Percentiles rank a stretch among this genome's conserved stretches.
These are phyloP conservation scores for Citeromyces matritensis DNA, from an alignment of 805 yeast genomes.

Conservation along the genomic window DNA sequence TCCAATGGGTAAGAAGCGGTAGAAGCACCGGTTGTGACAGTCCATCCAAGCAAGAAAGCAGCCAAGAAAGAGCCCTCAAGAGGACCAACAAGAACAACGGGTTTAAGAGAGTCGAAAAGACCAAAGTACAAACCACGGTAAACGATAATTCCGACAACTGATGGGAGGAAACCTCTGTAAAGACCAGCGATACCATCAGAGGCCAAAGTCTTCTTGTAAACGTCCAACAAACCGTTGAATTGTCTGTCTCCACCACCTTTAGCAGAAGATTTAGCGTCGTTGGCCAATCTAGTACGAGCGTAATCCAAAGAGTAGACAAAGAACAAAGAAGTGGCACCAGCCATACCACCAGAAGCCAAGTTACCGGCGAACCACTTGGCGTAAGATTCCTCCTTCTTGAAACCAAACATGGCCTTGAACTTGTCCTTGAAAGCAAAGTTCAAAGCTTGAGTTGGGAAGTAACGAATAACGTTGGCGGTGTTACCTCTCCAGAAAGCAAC, in stretches of 20 bases:
- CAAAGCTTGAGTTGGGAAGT: constrained; percentile 98
- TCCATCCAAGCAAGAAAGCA: constrained; percentile 94
- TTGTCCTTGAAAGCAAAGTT: constrained; percentile 98
- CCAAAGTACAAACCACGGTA: constrained; percentile 99
- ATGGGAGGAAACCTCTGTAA: constrained; percentile 98
- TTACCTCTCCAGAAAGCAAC: constrained; percentile 98
- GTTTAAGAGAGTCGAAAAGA: constrained; percentile 93
- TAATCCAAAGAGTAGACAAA: constrained; percentile 95
- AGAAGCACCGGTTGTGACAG: constrained; percentile 96
- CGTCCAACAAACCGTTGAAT: constrained; percentile 95
- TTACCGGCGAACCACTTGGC: constrained; percentile 93
- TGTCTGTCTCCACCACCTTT: constrained; percentile 83
- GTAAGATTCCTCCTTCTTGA: constrained; percentile 92
- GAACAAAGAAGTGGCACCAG: constrained; percentile 90
- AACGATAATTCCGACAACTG: constrained; percentile 93
- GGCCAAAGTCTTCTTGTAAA: constrained; percentile 89
- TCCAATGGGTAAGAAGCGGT: constrained; percentile 98
- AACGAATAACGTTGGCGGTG: constrained; percentile 97
- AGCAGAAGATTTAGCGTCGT: constrained; percentile 78
- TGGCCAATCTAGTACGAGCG: constrained; percentile 98
- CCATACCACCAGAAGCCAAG: constrained; percentile 97
- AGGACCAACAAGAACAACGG: constrained; percentile 86
- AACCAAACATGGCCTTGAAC: constrained; percentile 90
- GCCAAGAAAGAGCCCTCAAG: constrained; percentile 91
- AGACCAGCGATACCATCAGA: constrained; percentile 96